Percentiles rank a stretch among this genome's conserved stretches.
These are phyloP conservation scores for Salix suchowensis DNA, from an alignment of 345 rosid genomes.

Conservation along the genomic window DNA sequence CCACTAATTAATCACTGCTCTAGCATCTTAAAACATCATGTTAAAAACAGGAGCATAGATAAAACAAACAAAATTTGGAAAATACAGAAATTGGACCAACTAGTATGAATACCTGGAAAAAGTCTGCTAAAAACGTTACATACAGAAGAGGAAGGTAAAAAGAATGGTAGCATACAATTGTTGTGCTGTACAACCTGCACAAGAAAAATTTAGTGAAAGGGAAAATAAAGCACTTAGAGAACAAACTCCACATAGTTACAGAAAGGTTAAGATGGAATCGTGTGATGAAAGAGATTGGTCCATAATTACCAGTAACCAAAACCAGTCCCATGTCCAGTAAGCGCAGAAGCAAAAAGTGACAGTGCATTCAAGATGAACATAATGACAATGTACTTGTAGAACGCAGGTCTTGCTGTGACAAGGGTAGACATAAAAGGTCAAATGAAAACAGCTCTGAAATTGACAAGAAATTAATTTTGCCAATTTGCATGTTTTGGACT, in stretches of 20 bases:
- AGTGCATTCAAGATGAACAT: constrained; percentile 66
- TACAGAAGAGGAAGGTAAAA: constrained; percentile 83
- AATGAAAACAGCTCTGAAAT: background rate
- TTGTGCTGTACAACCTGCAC: constrained; percentile 69
- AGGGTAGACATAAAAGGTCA: background rate
- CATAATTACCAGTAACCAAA: constrained; percentile 73
- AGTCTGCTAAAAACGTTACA: constrained; percentile 74
- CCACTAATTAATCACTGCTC: background rate
- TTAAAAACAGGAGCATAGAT: background rate
- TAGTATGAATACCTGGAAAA: constrained; percentile 60
- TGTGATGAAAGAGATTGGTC: background rate
- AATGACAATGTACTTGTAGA: constrained; percentile 61
- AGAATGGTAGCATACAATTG: constrained; percentile 69
- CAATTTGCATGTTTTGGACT: background rate
- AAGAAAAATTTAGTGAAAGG: background rate
- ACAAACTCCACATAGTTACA: background rate
- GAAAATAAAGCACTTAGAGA: background rate
- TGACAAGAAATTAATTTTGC: background rate
- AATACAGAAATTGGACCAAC: background rate
- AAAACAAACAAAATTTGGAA: background rate
- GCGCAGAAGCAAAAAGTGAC: constrained; percentile 56
- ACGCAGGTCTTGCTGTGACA: constrained; percentile 82
- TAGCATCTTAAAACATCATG: background rate
- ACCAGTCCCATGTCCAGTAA: constrained; percentile 53
- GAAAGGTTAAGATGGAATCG: background rate